phyloP scores from a whole-genome alignment of 177 flowering plant genomes.

The Vitis hybrid region DNA sequence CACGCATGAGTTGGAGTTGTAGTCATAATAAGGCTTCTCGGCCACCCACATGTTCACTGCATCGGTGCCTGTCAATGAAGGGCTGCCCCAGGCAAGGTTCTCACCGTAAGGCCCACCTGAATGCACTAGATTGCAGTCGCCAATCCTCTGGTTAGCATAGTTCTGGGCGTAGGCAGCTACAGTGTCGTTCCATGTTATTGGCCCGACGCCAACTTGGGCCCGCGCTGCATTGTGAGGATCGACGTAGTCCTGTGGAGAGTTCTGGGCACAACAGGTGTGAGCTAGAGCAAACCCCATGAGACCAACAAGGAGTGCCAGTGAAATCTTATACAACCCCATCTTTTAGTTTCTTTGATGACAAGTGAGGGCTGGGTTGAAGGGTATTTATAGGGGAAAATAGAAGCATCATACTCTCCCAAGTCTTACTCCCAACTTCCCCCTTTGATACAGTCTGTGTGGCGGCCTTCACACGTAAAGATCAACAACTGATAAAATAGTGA shows the following conservation, averaged over 20 bases:
- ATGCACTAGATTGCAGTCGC: constrained; percentile 32
- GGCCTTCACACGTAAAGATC: no score
- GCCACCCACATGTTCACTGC: constrained; percentile 45
- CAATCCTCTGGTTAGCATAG: constrained; percentile 12
- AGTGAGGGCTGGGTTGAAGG: no score
- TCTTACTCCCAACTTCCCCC: no score
- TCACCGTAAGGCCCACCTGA: constrained; percentile 46
- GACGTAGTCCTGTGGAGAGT: constrained; percentile 15
- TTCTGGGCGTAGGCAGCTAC: constrained; percentile 24
- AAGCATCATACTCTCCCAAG: no score
- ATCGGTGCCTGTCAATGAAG: constrained; percentile 20
- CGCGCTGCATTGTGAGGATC: constrained; percentile 27
- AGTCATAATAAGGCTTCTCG: constrained; percentile 31
- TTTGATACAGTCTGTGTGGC: no score
- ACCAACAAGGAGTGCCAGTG: no score
- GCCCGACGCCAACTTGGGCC: constrained; percentile 20
- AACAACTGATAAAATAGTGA: no score
- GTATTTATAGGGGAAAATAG: no score
- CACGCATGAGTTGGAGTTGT: constrained; percentile 23
- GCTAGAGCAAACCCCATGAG: no score
- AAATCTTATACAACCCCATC: no score
- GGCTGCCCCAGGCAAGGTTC: constrained; percentile 38
- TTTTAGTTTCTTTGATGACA: no score
- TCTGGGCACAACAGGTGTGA: no score
- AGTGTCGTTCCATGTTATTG: constrained; percentile 20